Evolutionary conservation across 2,329 filamentous ascomycete species (phyloP), one percentile per base, ranked within the genome.

Genomic region (Microcyclospora pomicola): DNA sequence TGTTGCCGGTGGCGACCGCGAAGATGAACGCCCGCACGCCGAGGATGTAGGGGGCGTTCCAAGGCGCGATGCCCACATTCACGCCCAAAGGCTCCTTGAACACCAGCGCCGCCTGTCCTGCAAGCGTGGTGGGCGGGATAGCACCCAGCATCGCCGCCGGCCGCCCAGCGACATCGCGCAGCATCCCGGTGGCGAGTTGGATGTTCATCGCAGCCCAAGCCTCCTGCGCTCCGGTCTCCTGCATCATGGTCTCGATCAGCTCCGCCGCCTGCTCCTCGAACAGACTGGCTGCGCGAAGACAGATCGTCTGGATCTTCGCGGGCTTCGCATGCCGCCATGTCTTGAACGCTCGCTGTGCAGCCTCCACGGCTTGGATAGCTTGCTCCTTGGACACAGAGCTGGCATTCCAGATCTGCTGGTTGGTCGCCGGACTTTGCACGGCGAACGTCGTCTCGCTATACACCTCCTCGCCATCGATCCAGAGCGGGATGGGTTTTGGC

Each of bases 81-180:
- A 91, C 83, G 1, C 85, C 85, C 49, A 75, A 85, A 0, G 85
- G 83, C 59, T 87, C 81, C 53, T 77, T 79, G 45, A 78, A 60
- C 3, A 92, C 62, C 47, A 91, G 64, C 0, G 77, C 82, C 35
- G 62, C 67, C 15, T 67, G 67, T 0, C 67, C 69, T 29, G 72
- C 65, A 12, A 71, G 50, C 11, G 55, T 55, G 14, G 65, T 62
- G 2, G 59, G 58, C 0, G 71, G 71, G 13, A 72, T 66, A 9
- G 54, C 52, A 2, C 71, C 72, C 48, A 63, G 61, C 11, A 73
- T 60, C 2, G 57, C 57, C 6, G 62, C 54, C 16, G 71, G 60
- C 33, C 68, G 58, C 6, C 67, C 70, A 1, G 71, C 69, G 1
- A 72, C 62, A 48, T 73, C 70, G 38, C 62, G 62, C 42, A 75